phyloP scores from a whole-genome alignment of 1,139 yeast genomes.

The Pichia sp. region DNA sequence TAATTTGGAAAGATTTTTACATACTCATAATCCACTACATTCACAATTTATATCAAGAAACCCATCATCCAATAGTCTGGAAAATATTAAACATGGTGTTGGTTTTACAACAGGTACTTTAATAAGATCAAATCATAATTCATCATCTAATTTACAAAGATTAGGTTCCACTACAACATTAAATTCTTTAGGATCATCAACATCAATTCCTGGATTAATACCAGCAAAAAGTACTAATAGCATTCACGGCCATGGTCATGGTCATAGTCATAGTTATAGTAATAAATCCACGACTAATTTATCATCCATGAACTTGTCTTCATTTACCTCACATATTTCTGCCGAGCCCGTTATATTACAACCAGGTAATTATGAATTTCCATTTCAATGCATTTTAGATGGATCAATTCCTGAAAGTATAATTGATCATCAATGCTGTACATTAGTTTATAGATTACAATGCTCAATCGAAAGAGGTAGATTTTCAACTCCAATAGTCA shows the following conservation, averaged over 20 bases:
- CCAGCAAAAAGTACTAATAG: neutral
- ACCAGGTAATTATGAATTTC: constrained; percentile 85
- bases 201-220: constrained; percentile 2
- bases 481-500: constrained; percentile 56
- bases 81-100: constrained; percentile 10
- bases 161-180: constrained; percentile 19
- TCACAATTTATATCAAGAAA: constrained; percentile 10
- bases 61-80: constrained; percentile 16
- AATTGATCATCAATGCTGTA: constrained; percentile 84
- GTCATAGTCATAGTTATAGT: too few species aligned
- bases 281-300: constrained; percentile 13
- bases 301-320: constrained; percentile 18
- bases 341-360: constrained; percentile 36
- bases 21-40: constrained; percentile 17
- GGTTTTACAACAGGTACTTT: constrained; percentile 29
- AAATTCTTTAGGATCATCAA: constrained; percentile 9
- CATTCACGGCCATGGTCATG: too few species aligned
- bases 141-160: constrained; percentile 25
- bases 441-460: constrained; percentile 69
- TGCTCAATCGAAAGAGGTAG: constrained; percentile 82
- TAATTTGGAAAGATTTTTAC: constrained; percentile 38
- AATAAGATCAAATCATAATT: constrained; percentile 28
- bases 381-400: constrained; percentile 79
- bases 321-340: constrained; percentile 18
- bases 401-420: constrained; percentile 84